phyloP scores from a whole-genome alignment of 441 rosid genomes.

The Pelargonium cotyledonis region DNA sequence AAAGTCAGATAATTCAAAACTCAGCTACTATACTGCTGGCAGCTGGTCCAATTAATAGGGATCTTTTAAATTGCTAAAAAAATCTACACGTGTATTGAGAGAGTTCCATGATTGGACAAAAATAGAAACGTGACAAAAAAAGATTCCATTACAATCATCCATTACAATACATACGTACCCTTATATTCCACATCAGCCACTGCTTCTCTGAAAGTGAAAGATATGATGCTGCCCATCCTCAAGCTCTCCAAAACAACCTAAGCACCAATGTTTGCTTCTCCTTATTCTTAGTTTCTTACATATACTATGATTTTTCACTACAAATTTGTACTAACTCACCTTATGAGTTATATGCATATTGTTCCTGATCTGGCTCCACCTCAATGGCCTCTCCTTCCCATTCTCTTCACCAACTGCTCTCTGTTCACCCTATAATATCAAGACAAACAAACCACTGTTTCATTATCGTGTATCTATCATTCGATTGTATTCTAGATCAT shows the following conservation, averaged over 20 bases:
- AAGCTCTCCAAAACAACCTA: constrained; percentile 63
- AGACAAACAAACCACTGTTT: constrained; percentile 2
- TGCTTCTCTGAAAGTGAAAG: constrained; percentile 71
- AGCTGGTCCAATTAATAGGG: no score
- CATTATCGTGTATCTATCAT: not conserved
- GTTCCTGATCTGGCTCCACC: constrained; percentile 54
- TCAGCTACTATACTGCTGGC: no score
- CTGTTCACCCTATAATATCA: constrained; percentile 47
- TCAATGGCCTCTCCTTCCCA: constrained; percentile 29
- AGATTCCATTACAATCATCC: not conserved
- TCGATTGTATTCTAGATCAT: not conserved
- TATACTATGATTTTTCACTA: not conserved
- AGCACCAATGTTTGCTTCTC: not conserved
- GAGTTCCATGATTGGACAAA: not conserved
- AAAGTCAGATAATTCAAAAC: constrained; percentile 18
- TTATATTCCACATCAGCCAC: constrained; percentile 65
- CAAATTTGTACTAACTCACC: constrained; percentile 22
- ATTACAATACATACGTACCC: constrained; percentile 25
- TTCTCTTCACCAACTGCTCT: constrained; percentile 31
- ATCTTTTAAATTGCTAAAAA: no score
- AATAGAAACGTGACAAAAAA: not conserved
- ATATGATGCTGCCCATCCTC: constrained; percentile 67
- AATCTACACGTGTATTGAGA: not conserved
- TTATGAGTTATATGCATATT: constrained; percentile 42
- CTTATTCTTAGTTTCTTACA: not conserved